Evolutionary conservation across 1,139 yeast genomes (phyloP).

Genomic region (Blastobotrys illinoisensis): DNA sequence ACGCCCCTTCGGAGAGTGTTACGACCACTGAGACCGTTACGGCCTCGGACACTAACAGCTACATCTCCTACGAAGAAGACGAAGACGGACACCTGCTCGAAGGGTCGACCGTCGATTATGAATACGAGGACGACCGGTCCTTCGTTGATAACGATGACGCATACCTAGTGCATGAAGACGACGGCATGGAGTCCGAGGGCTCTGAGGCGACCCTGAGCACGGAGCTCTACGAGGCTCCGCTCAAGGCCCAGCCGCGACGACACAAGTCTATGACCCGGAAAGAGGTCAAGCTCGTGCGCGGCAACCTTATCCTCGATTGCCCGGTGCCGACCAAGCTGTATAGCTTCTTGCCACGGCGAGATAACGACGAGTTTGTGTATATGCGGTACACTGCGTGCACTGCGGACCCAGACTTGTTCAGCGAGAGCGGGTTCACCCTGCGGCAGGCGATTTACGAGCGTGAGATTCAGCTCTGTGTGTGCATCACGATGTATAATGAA

Average conservation of each 20-base stretch:
- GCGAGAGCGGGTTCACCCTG: constrained; percentile 72
- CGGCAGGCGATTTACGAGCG: constrained; percentile 80
- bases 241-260: constrained; percentile 53
- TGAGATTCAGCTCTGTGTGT: constrained; percentile 82
- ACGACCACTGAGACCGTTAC: not conserved
- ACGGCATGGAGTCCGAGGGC: constrained; percentile 24
- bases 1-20: constrained; percentile 1
- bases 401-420: constrained; percentile 77
- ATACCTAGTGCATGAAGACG: constrained; percentile 20
- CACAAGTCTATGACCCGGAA: constrained; percentile 51
- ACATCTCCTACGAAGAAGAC: constrained; percentile 1
- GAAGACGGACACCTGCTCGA: constrained; percentile 9
- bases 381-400: constrained; percentile 96
- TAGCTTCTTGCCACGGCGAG: constrained; percentile 73
- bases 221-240: constrained; percentile 34
- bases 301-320: constrained; percentile 82
- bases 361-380: constrained; percentile 85
- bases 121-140: constrained; percentile 27
- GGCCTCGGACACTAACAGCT: not conserved
- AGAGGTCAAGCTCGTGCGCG: constrained; percentile 65
- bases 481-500: constrained; percentile 95
- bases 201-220: constrained; percentile 28
- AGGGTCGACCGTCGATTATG: constrained; percentile 13
- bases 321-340: constrained; percentile 86
- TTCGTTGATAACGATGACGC: constrained; percentile 25